Evolutionary conservation across 2,329 filamentous ascomycete species (phyloP).

Genomic region (Penicillium sp.): DNA sequence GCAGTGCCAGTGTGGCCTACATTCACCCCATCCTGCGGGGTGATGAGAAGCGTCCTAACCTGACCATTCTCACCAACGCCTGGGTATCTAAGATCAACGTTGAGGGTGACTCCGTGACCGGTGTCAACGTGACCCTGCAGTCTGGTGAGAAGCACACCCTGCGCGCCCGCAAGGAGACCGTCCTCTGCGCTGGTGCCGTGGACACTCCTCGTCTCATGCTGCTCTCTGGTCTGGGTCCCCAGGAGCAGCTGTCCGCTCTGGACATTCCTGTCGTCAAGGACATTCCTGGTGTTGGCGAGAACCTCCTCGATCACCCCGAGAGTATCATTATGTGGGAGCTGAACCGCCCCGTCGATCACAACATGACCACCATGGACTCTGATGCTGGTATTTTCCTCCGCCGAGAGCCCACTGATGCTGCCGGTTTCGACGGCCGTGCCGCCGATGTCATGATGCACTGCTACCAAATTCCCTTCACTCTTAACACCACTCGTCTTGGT

Average conservation of each 20-base stretch:
- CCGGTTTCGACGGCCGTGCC: conserved; percentile 68
- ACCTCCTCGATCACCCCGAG: conserved; percentile 66
- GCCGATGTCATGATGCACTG: conserved; percentile 96
- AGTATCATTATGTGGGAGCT: conserved; percentile 75
- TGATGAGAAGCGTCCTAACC: conserved; percentile 77
- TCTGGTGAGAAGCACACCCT: conserved; percentile 58
- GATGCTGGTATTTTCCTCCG: conserved; percentile 88
- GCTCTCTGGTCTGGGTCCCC: conserved; percentile 55
- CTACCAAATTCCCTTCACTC: conserved; percentile 90
- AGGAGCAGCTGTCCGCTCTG: conserved; percentile 52
- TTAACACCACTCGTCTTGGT: conserved; percentile 80
- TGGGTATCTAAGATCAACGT: conserved; percentile 85
- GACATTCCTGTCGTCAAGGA: conserved; percentile 61
- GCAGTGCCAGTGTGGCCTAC: conserved; percentile 86
- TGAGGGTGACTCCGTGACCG: conserved; percentile 67
- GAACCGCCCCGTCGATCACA: conserved; percentile 71
- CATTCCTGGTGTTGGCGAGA: conserved; percentile 64
- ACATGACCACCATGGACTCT: conserved; percentile 88
- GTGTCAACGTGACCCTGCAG: conserved; percentile 69
- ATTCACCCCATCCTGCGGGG: conserved; percentile 87
- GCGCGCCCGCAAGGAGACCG: conserved; percentile 70
- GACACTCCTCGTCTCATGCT: conserved; percentile 73
- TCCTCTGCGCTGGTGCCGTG: conserved; percentile 77
- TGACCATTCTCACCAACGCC: conserved; percentile 83
- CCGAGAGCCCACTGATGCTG: conserved; percentile 70